Conservation (phyloP, 2,329 filamentous ascomycete species). For the Fusarium sp. region DNA sequence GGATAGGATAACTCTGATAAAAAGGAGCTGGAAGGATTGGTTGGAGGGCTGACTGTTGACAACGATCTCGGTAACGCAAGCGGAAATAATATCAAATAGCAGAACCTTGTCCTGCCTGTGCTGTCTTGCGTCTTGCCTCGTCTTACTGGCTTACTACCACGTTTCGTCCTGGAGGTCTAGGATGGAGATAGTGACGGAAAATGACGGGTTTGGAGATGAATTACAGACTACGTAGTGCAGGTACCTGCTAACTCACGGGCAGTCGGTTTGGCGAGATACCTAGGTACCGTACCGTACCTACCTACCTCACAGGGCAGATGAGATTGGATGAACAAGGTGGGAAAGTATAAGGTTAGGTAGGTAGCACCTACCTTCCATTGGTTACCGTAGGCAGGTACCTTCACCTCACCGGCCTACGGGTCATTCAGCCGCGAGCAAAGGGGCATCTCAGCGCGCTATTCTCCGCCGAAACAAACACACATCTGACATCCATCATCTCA, state of each 20-base stretch:
- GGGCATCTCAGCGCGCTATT: slow-evolving; percentile 26
- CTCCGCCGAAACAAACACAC: slow-evolving; percentile 19
- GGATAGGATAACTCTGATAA: neutral
- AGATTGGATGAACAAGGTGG: slow-evolving; percentile 9
- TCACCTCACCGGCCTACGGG: neutral
- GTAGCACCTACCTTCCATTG: slow-evolving; percentile 13
- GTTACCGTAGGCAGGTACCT: neutral
- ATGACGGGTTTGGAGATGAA: slow-evolving; percentile 6
- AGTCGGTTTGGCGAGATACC: no score
- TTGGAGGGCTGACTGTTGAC: neutral
- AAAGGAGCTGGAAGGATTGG: neutral
- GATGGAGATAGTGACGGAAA: slow-evolving; percentile 7
- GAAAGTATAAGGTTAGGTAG: slow-evolving; percentile 26
- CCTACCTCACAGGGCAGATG: neutral
- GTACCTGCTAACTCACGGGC: no score
- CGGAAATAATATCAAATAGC: slow-evolving; percentile 19
- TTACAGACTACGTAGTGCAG: no score
- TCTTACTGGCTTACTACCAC: neutral
- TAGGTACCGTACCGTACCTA: no score
- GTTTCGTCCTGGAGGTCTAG: no score
- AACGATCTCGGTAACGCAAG: slow-evolving; percentile 18
- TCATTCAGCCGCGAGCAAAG: slow-evolving; percentile 11
- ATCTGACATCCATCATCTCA: neutral
- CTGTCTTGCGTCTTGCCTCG: neutral
- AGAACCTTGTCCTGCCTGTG: slow-evolving; percentile 4